phyloP scores from a whole-genome alignment of 352 stramenopile genomes.

The Pythium guiyangense region DNA sequence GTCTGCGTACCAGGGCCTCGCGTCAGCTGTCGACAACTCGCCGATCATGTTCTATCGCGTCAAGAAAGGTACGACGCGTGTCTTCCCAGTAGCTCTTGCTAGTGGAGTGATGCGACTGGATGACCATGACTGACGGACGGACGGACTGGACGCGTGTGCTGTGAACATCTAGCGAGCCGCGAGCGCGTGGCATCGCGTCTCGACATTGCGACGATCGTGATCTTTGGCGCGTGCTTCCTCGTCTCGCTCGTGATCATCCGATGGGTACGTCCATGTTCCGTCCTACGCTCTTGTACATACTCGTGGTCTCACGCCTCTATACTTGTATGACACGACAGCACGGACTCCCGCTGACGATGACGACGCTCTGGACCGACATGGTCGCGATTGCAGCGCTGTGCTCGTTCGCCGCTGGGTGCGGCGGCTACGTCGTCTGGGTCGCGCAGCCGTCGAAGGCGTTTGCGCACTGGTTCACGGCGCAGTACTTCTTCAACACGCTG shows the following conservation, averaged over 20 bases:
- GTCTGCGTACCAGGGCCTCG: slow-evolving; percentile 58
- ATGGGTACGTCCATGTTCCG: slow-evolving; percentile 58
- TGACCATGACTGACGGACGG: no score
- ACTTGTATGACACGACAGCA: slow-evolving; percentile 46
- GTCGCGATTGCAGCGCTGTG: slow-evolving; percentile 80
- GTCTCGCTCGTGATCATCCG: slow-evolving; percentile 81
- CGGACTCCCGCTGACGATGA: slow-evolving; percentile 73
- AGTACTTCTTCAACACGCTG: slow-evolving; percentile 87
- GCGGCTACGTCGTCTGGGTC: slow-evolving; percentile 78
- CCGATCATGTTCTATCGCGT: slow-evolving; percentile 38
- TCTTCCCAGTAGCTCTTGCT: no score
- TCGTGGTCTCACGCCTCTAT: not conserved
- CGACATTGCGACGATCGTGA: slow-evolving; percentile 62
- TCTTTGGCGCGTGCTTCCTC: slow-evolving; percentile 78
- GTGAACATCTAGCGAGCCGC: slow-evolving; percentile 38
- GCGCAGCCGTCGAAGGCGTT: slow-evolving; percentile 82
- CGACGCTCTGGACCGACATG: slow-evolving; percentile 83
- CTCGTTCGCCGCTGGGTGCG: slow-evolving; percentile 75
- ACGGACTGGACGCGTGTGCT: not conserved
- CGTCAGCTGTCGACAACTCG: slow-evolving; percentile 59
- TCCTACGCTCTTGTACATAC: not conserved
- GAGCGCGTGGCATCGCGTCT: slow-evolving; percentile 51
- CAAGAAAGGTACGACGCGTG: slow-evolving; percentile 28
- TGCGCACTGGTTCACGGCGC: slow-evolving; percentile 78
- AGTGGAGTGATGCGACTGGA: no score